Base-by-base conservation (phyloP, 495 filamentous ascomycete species). In the Bacidia gigantensis region DNA sequence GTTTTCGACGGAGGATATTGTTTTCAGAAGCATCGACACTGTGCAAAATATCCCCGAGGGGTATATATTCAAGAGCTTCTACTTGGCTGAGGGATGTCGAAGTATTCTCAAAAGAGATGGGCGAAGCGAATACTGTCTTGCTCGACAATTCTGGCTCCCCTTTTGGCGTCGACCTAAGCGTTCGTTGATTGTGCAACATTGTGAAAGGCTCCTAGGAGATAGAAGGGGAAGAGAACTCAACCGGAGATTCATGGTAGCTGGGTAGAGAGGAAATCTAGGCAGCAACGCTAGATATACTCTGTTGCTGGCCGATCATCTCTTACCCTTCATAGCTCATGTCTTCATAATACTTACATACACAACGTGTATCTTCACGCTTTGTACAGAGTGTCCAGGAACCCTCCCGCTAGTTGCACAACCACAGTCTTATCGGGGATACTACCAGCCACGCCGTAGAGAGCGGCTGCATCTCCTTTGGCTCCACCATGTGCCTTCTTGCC, bases 401-500 rank as follows among this genome's bases (percentile, higher is more conserved):
- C 92, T 52, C 73, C 83, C 18, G 89, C 89, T 63, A 99, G 67
- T 59, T 89, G 86, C 62, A 84, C 86, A 47, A 99, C 87, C 22
- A 99, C 81, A 56, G 83, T 87, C 75, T 96, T 97, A 61, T 97
- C 89, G 24, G 92, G 92, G 60, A 99, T 69, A 60, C 86, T 89
- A 11, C 93, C 92, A 1, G 92, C 92, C 43, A 99, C 88, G 38
- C 92, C 92, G 67, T 99, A 99, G 49, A 99, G 67, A 11, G 89
- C 88, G 11, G 89, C 84, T 10, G 83, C 81, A 64, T 97, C 89
- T 5, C 74, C 74, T 42, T 71, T 72, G 35, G 73, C 64, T 46
- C 72, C 74, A 3, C 79, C 86, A 67, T 82, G 81, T 38, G 75
- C 75, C 26, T 75, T 77, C 62, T 81, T 83, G n/a, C 86, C 85